Base-by-base conservation (phyloP, 495 filamentous ascomycete species). In the Penicillium maclennaniae region DNA sequence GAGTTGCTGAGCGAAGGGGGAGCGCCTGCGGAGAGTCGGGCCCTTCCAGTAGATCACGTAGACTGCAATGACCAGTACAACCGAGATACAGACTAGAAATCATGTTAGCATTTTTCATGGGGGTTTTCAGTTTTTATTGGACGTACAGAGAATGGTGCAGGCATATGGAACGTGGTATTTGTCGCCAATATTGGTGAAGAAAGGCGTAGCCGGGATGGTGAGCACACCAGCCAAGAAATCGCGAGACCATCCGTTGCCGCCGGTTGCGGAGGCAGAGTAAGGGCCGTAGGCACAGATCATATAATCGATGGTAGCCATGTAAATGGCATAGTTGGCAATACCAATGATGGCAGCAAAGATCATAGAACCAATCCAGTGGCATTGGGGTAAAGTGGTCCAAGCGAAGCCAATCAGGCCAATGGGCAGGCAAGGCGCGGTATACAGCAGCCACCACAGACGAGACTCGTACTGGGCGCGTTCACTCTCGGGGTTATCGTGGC, bases 201-300 rank as follows among this genome's bases (percentile, higher is more conserved):
- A 91, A 6, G 87, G 88, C 0, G 83, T 88, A 0, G 88, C 87
- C 1, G 82, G 83, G 36, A 89, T 76, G 10, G 88, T 90, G 27
- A 89, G 74, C 7, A 89, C 78, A 74, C 89, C 89, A 48, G 89
- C 89, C 10, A 95, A 71, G 71, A 95, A 88, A 66, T 95, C 89
- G 56, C 89, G 80, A 44, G 88, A 75, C 79, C 79, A 87, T 52
- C 83, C 85, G 58, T 88, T 88, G 40, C 85, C 85, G 51, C 85
- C 85, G 7, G 85, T 88, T 0, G 85, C 85, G 7, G 84, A 87
- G 6, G 85, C 84, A 4, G 84, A 85, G 70, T 88, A 88, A 0
- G 83, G 83, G 1, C 85, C 85, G 52, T 88, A 88, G 20, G 83
- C 80, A 58, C 76, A 79, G 51, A 88, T 81, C 78, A 87, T 87